Percentiles rank a stretch among this genome's conserved stretches.
Evolutionary conservation across 805 yeast species (phyloP).

Genomic region (Danielia oregonensis): DNA sequence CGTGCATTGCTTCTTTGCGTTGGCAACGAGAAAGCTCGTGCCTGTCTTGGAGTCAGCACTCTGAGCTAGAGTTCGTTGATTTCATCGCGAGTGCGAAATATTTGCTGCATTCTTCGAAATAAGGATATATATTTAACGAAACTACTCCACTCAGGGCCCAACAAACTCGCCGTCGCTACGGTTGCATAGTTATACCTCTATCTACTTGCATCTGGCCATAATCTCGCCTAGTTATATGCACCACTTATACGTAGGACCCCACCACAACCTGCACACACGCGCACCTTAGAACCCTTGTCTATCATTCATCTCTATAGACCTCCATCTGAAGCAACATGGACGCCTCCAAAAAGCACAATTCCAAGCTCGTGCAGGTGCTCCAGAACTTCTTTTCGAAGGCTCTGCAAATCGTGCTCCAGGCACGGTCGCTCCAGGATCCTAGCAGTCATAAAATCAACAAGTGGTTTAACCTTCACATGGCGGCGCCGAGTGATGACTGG

Average conservation of each 20-base stretch:
- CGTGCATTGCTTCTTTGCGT: constrained; percentile 68
- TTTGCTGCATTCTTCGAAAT: too few species aligned
- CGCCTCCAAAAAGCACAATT: constrained; percentile 19
- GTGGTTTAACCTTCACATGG: constrained; percentile 61
- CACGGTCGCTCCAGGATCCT: constrained; percentile 33
- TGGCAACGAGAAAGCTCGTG: constrained; percentile 8
- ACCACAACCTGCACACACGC: too few species aligned
- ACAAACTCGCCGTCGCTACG: too few species aligned
- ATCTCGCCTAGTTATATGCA: too few species aligned
- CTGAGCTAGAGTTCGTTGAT: neutral
- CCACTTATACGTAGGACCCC: too few species aligned
- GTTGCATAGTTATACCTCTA: too few species aligned
- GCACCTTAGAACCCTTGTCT: too few species aligned
- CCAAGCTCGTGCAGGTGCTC: constrained; percentile 41
- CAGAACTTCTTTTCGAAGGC: constrained; percentile 65
- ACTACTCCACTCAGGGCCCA: too few species aligned
- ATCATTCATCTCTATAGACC: too few species aligned
- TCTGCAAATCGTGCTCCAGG: constrained; percentile 51
- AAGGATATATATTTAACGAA: too few species aligned
- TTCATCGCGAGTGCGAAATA: neutral
- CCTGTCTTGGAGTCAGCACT: neutral
- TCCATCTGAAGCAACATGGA: too few species aligned
- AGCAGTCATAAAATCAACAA: constrained; percentile 37
- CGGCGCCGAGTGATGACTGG: constrained; percentile 24
- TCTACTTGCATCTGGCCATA: too few species aligned